Conservation (phyloP, 768 basidiomycete genomes). For the Hortiboletus campestris region DNA sequence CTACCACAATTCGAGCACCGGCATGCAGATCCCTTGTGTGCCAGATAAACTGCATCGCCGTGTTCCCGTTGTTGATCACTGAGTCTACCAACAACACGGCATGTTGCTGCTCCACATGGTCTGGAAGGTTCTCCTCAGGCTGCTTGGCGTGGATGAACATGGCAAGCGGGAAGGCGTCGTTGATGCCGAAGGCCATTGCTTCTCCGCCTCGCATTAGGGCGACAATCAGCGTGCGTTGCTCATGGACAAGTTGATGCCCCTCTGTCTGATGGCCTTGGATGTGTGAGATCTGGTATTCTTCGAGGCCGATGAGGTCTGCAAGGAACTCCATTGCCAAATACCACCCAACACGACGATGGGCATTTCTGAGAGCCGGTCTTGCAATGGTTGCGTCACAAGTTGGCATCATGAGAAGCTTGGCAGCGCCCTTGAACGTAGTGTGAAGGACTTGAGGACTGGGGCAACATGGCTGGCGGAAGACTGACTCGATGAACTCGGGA, state of each 20-base stretch:
- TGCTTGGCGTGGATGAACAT: slow-evolving; percentile 15
- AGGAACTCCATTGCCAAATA: slow-evolving; percentile 17
- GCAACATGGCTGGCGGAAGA: slow-evolving; percentile 11
- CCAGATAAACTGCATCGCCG: slow-evolving; percentile 15
- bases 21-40: slow-evolving; percentile 9
- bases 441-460: slow-evolving; percentile 13
- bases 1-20: slow-evolving; percentile 15
- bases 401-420: slow-evolving; percentile 14
- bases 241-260: slow-evolving; percentile 13
- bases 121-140: slow-evolving; percentile 14
- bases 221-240: slow-evolving; percentile 14
- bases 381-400: slow-evolving; percentile 15
- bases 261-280: slow-evolving; percentile 15
- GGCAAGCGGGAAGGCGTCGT: slow-evolving; percentile 14
- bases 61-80: slow-evolving; percentile 12
- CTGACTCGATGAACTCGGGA: slow-evolving; percentile 12
- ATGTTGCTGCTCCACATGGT: slow-evolving; percentile 11
- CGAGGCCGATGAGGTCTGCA: slow-evolving; percentile 15
- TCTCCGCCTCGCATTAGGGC: slow-evolving; percentile 16
- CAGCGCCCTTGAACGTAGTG: slow-evolving; percentile 11
- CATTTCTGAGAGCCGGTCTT: slow-evolving; percentile 15
- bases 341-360: slow-evolving; percentile 17
- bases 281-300: slow-evolving; percentile 14
- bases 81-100: slow-evolving; percentile 17
- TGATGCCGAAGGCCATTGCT: slow-evolving; percentile 14